A percentile compares a stretch with the other conserved stretches of the same genome.
phyloP scores from a whole-genome alignment of 2,329 filamentous ascomycete genomes.

The Aspergillus ruber region DNA sequence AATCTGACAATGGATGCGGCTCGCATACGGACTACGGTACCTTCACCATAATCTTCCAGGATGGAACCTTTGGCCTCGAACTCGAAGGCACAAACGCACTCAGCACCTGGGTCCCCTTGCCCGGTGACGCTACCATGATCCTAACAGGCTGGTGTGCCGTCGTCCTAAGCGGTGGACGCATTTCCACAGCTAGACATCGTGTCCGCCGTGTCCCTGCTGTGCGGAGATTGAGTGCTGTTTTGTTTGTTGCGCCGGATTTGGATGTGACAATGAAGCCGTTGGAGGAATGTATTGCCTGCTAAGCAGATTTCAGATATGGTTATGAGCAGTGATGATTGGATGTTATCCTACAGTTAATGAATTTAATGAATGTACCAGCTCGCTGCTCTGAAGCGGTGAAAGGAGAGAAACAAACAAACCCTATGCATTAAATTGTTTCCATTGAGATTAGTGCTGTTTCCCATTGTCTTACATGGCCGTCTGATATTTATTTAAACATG shows the following conservation, averaged over 20 bases:
- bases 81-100: background rate
- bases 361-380: no score
- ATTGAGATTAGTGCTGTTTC: no score
- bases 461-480: no score
- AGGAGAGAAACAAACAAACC: no score
- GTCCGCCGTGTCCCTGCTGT: conserved; percentile 2
- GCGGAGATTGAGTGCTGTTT: conserved; percentile 3
- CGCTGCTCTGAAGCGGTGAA: no score
- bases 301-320: background rate
- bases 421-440: no score
- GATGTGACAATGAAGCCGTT: background rate
- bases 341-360: no score
- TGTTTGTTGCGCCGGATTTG: conserved; percentile 3
- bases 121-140: conserved; percentile 2
- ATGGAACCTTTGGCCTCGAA: conserved; percentile 4
- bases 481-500: no score
- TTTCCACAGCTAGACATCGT: conserved; percentile 3
- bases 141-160: conserved; percentile 5
- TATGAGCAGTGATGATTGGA: no score
- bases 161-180: conserved; percentile 2
- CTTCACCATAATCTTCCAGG: conserved; percentile 6
- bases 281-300: background rate
- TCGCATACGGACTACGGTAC: conserved; percentile 4
- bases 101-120: background rate
- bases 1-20: conserved; percentile 2